phyloP scores from a whole-genome alignment of 1,284 basidiomycete species.

The Ustilago cynodontis region DNA sequence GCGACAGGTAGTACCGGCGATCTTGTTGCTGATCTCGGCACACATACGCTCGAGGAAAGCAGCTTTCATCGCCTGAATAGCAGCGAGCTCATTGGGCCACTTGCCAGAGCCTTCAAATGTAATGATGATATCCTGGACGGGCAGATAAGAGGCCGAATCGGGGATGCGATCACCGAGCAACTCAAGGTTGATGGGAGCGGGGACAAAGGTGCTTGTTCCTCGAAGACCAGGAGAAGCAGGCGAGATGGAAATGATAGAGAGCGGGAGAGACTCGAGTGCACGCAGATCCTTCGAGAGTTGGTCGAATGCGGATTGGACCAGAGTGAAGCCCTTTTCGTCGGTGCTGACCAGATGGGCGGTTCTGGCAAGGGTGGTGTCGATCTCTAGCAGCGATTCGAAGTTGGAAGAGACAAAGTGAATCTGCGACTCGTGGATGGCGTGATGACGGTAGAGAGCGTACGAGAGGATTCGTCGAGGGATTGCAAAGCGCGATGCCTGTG shows the following conservation, averaged over 20 bases:
- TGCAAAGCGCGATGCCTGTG: conserved; percentile 73
- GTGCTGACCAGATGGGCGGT: conserved; percentile 69
- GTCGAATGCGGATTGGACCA: conserved; percentile 84
- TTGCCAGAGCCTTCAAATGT: conserved; percentile 80
- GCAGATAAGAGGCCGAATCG: conserved; percentile 70
- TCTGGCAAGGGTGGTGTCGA: conserved; percentile 56
- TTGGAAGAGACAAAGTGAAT: conserved; percentile 74
- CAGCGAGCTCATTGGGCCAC: conserved; percentile 94
- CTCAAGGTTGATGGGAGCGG: conserved; percentile 74
- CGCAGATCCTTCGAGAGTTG: conserved; percentile 82
- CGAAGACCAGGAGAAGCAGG: conserved; percentile 79
- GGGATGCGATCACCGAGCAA: conserved; percentile 65
- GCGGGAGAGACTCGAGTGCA: conserved; percentile 79
- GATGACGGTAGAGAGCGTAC: conserved; percentile 82
- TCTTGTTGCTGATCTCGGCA: conserved; percentile 48
- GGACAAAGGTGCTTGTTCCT: conserved; percentile 83
- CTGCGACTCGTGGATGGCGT: conserved; percentile 74
- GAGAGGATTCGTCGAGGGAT: conserved; percentile 82
- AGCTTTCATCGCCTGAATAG: conserved; percentile 94
- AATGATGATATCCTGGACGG: conserved; percentile 72
- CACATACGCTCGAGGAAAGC: conserved; percentile 76
- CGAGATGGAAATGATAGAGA: conserved; percentile 80
- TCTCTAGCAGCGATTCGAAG: conserved; percentile 77
- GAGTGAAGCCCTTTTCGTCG: conserved; percentile 75
- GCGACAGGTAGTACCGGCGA: conserved; percentile 71